These are phyloP conservation scores for Panaeolus cyanescens DNA, from an alignment of 768 basidiomycete genomes.

Conservation along the genomic window DNA sequence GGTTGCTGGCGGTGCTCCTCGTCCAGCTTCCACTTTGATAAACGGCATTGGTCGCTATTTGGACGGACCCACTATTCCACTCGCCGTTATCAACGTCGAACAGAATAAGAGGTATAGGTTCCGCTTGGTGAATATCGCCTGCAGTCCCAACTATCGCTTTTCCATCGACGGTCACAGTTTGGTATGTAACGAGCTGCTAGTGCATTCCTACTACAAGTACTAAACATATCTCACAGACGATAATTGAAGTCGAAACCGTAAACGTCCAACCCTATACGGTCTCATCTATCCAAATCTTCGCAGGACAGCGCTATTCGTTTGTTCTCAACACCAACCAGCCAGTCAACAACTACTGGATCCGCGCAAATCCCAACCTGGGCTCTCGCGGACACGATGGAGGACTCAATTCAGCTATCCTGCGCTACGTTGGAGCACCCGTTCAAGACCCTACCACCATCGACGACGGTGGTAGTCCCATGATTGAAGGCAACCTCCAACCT, in stretches of 20 bases:
- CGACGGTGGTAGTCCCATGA: conserved; percentile 25
- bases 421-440: conserved; percentile 33
- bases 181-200: conserved; percentile 18
- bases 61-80: conserved; percentile 33
- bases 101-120: conserved; percentile 44
- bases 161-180: conserved; percentile 42
- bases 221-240: conserved; percentile 37
- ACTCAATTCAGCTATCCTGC: conserved; percentile 37
- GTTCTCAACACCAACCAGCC: conserved; percentile 47
- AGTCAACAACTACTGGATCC: conserved; percentile 55
- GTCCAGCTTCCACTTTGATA: conserved; percentile 35
- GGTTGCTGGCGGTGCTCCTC: conserved; percentile 20
- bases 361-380: conserved; percentile 30
- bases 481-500: conserved; percentile 32
- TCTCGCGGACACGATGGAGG: conserved; percentile 15
- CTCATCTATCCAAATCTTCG: conserved; percentile 44
- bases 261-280: conserved; percentile 44
- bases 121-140: conserved; percentile 38
- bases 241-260: conserved; percentile 55
- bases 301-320: conserved; percentile 30
- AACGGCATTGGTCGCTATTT: conserved; percentile 45
- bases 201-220: conserved; percentile 6
- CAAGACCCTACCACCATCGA: conserved; percentile 30
- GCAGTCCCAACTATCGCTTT: conserved; percentile 41
- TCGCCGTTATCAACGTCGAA: conserved; percentile 42